Evolutionary conservation across 1,284 basidiomycete genomes (phyloP).

Genomic region (Ceratobasidium sp.): DNA sequence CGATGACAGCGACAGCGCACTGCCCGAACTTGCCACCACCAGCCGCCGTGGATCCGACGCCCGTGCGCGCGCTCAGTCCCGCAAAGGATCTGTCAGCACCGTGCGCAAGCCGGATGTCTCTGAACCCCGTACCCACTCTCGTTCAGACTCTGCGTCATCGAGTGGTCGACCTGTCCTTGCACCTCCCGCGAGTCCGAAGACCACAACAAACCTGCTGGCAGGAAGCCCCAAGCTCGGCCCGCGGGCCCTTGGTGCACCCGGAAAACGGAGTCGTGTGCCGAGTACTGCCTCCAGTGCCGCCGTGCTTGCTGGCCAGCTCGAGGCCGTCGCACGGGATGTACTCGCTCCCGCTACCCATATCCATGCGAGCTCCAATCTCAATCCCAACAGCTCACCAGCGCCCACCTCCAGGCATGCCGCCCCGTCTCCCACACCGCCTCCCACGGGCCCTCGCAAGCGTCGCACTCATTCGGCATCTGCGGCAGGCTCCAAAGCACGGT

Average conservation of each 20-base stretch:
- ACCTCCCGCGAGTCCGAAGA: conserved; percentile 25
- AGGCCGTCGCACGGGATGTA: conserved; percentile 5
- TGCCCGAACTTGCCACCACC: conserved; percentile 53
- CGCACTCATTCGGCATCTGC: conserved; percentile 37
- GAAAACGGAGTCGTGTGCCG: conserved; percentile 34
- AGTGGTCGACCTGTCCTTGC: conserved; percentile 3
- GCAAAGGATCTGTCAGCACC: conserved; percentile 48
- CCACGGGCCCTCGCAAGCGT: conserved; percentile 1
- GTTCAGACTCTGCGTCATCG: conserved; percentile 55
- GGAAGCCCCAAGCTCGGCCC: conserved; percentile 22
- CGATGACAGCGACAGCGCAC: conserved; percentile 51
- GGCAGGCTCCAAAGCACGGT: conserved; percentile 29
- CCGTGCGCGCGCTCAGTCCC: conserved; percentile 19
- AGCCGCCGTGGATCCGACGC: conserved; percentile 51
- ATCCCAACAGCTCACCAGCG: background rate
- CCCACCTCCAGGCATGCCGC: conserved; percentile 5
- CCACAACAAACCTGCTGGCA: background rate
- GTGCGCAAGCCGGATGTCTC: conserved; percentile 56
- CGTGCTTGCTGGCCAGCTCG: conserved; percentile 38
- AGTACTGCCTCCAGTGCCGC: conserved; percentile 29
- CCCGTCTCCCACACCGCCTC: conserved; percentile 14
- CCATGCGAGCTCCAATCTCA: conserved; percentile 35
- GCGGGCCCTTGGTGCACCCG: conserved; percentile 12
- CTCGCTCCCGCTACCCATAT: background rate
- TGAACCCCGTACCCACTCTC: conserved; percentile 50